These are phyloP conservation scores for Coccomyxa sp. DNA, from an alignment of 139 green algal species.

Conservation along the genomic window DNA sequence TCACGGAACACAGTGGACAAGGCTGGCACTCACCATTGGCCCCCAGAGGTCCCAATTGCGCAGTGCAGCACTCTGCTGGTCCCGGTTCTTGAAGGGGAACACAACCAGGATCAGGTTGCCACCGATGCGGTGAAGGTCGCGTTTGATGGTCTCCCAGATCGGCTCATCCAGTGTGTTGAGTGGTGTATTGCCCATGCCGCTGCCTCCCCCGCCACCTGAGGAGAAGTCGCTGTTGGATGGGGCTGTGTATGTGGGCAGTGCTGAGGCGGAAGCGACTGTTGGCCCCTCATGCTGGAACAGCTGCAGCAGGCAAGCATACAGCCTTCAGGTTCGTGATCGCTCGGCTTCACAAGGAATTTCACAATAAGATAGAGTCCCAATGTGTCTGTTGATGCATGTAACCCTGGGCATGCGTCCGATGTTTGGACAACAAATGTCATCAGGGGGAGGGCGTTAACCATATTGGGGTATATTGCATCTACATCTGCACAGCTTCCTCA, in stretches of 20 bases:
- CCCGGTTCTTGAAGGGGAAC: constrained; percentile 73
- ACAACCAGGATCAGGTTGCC: constrained; percentile 80
- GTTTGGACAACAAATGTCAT: too few species aligned
- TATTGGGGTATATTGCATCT: too few species aligned
- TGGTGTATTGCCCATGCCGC: not conserved
- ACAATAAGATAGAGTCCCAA: too few species aligned
- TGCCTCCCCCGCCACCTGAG: not conserved
- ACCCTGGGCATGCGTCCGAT: too few species aligned
- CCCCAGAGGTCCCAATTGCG: constrained; percentile 98
- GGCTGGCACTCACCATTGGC: constrained; percentile 70
- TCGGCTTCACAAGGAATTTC: too few species aligned
- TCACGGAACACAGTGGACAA: too few species aligned
- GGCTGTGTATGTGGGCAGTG: not conserved
- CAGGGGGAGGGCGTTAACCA: too few species aligned
- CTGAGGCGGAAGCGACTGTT: not conserved
- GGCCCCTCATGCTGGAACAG: not conserved
- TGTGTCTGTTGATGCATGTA: too few species aligned
- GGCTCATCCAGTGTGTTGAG: constrained; percentile 90
- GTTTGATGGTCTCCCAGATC: constrained; percentile 78
- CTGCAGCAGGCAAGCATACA: not conserved
- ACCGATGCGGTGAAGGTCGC: constrained; percentile 85
- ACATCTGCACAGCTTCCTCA: too few species aligned
- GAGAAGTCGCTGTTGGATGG: not conserved
- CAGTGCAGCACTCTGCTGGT: constrained; percentile 65
- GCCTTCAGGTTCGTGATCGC: too few species aligned